phyloP scores from a whole-genome alignment of 2,329 filamentous ascomycete genomes.

The Claviceps maximensis region DNA sequence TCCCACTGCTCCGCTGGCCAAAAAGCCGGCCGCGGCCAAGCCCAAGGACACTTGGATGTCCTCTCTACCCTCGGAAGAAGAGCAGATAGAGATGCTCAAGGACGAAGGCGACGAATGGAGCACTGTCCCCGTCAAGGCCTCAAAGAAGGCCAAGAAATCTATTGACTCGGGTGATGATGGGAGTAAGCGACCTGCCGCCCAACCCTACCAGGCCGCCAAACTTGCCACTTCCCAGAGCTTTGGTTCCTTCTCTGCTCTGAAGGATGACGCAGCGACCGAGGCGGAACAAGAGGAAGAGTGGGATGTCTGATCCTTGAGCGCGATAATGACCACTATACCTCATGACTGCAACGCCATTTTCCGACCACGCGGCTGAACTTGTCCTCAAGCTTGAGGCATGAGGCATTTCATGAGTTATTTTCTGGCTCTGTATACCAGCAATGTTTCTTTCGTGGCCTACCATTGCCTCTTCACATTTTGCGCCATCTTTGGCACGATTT shows the following conservation, averaged over 20 bases:
- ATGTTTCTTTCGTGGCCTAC: background rate
- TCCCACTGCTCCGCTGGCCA: slow-evolving; percentile 14
- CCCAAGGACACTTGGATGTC: slow-evolving; percentile 32
- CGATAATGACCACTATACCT: background rate
- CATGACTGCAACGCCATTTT: background rate
- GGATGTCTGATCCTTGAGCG: slow-evolving; percentile 30
- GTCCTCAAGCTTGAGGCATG: background rate
- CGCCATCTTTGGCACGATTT: background rate
- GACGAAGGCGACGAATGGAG: slow-evolving; percentile 43
- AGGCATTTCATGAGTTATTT: background rate
- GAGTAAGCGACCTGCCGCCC: slow-evolving; percentile 15
- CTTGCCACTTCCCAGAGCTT: slow-evolving; percentile 22
- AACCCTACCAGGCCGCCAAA: slow-evolving; percentile 21
- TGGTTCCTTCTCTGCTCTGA: slow-evolving; percentile 37
- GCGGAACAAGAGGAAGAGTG: slow-evolving; percentile 38
- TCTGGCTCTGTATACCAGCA: slow-evolving; percentile 4
- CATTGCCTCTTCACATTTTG: background rate
- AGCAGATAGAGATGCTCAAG: slow-evolving; percentile 46
- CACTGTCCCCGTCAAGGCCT: slow-evolving; percentile 39
- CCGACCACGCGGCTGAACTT: background rate
- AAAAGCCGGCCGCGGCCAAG: slow-evolving; percentile 21
- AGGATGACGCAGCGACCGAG: slow-evolving; percentile 26
- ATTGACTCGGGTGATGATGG: slow-evolving; percentile 23
- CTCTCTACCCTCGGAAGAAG: slow-evolving; percentile 45
- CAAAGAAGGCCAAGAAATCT: slow-evolving; percentile 30